Evolutionary conservation across 306 rosid genomes (phyloP).

Genomic region (Begonia peltatifolia): DNA sequence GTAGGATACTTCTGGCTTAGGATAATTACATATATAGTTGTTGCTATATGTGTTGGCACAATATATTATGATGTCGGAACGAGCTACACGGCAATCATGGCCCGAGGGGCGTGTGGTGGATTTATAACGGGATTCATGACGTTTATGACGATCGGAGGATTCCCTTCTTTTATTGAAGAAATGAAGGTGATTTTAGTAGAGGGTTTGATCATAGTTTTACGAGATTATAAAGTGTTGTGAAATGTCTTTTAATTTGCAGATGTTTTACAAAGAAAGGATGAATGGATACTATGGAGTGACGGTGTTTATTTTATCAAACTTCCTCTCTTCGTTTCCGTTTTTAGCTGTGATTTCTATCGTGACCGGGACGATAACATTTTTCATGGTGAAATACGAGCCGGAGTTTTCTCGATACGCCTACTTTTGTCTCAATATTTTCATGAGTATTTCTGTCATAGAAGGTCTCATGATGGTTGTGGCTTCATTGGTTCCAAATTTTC

Average conservation of each 20-base stretch:
- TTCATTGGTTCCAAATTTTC: conserved; percentile 89
- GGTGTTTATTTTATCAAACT: conserved; percentile 68
- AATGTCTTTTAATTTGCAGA: conserved; percentile 29
- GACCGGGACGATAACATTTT: conserved; percentile 57
- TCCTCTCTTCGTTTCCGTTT: conserved; percentile 84
- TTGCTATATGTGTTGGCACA: conserved; percentile 66
- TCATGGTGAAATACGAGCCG: conserved; percentile 71
- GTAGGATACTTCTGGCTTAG: conserved; percentile 89
- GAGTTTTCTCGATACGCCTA: conserved; percentile 45
- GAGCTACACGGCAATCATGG: conserved; percentile 45
- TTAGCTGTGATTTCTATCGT: conserved; percentile 51
- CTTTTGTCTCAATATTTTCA: conserved; percentile 57
- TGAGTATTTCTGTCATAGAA: conserved; percentile 71
- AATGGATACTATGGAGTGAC: conserved; percentile 90
- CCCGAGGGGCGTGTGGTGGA: conserved; percentile 90
- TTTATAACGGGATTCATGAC: conserved; percentile 95
- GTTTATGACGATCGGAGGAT: conserved; percentile 97
- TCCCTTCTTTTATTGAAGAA: conserved; percentile 90
- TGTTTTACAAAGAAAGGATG: conserved; percentile 68
- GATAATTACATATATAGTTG: conserved; percentile 33
- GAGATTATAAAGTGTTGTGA: too few species aligned
- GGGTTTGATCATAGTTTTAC: neutral
- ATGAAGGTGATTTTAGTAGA: conserved; percentile 49
- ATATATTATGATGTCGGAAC: conserved; percentile 54
- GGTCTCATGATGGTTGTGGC: conserved; percentile 99